Percentiles rank a stretch among this genome's conserved stretches.
Conservation (phyloP, 495 filamentous ascomycete genomes). For the Clohesyomyces aquaticus region DNA sequence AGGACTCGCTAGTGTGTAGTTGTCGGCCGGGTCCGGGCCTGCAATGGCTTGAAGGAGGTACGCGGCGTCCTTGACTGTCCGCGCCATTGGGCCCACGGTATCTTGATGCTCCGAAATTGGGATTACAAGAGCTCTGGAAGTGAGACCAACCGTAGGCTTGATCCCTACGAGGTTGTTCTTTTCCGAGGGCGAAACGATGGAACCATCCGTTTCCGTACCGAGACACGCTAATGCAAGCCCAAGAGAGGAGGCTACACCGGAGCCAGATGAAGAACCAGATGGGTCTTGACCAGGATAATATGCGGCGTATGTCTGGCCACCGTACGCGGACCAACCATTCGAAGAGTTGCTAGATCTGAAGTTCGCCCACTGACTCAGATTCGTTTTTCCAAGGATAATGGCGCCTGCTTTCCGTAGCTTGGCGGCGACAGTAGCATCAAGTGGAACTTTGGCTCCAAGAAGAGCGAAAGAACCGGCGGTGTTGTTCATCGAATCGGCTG, state of each 20-base stretch:
- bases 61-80: constrained; percentile 69
- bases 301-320: constrained; percentile 56
- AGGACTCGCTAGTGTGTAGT: constrained; percentile 60
- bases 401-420: constrained; percentile 52
- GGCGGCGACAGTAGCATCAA: constrained; percentile 45
- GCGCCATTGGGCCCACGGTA: constrained; percentile 67
- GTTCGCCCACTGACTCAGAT: constrained; percentile 61
- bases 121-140: constrained; percentile 63
- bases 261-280: constrained; percentile 58
- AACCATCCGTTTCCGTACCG: constrained; percentile 54
- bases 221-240: constrained; percentile 56
- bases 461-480: constrained; percentile 65
- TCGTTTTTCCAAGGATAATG: constrained; percentile 56
- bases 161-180: constrained; percentile 55
- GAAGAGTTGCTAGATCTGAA: constrained; percentile 54
- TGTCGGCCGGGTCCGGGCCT: constrained; percentile 55
- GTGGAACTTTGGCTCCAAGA: constrained; percentile 39
- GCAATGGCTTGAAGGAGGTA: constrained; percentile 66
- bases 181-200: constrained; percentile 46
- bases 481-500: constrained; percentile 70
- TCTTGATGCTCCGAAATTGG: constrained; percentile 67
- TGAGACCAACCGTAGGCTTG: constrained; percentile 74
- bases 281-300: constrained; percentile 59
- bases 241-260: constrained; percentile 55
- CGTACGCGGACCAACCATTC: constrained; percentile 61